Base-by-base conservation (phyloP, 2,329 filamentous ascomycete species). In the Gnomoniopsis sp. region DNA sequence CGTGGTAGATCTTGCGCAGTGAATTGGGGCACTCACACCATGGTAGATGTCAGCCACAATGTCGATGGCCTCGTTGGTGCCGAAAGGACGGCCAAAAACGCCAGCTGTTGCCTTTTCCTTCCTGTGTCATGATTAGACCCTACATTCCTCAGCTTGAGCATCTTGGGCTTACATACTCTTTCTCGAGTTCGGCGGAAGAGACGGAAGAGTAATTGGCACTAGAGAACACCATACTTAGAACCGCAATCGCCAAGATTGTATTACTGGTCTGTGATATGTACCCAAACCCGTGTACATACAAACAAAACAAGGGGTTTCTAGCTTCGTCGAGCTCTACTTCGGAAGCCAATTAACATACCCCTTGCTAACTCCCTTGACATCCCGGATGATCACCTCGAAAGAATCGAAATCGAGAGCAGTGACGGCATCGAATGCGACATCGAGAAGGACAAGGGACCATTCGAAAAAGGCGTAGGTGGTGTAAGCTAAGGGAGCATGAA, bases 291-390 rank as follows among this genome's bases (percentile, higher is more conserved):
- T 58, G 56, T 55, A 49, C 33, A 49, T 41, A 43, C 53, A 57
- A 53, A 57, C 36, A 52, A 23, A 48, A 52, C 56, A 44, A 47
- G 49, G 58, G 54, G 36, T 52, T 55, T 46, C 51, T 55, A 34
- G 10, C 19, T 48, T 23, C 30, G 17, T 30, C 49, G 62, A 66
- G 68, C 64, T 70, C 84, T 93, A 97, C 80, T 86, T 91, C 67
- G 93, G 93, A 84, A 97, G 92, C 89, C 89, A 89, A 79, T 88
- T 86, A 79, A 99, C 95, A 85, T 99, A 99, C 95, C 93, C 93
- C 90, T 93, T 93, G 81, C 90, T 95, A 71, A 88, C 77, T 65
- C 92, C 93, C 78, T 92, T 93, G 65, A 93, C 83, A 78, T 98
- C 93, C 79, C 86, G 91, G 64, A 99, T 82, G 66, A 92, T 82